phyloP scores from a whole-genome alignment of 1,284 basidiomycete genomes.

The Veloporphyrellus conicus region DNA sequence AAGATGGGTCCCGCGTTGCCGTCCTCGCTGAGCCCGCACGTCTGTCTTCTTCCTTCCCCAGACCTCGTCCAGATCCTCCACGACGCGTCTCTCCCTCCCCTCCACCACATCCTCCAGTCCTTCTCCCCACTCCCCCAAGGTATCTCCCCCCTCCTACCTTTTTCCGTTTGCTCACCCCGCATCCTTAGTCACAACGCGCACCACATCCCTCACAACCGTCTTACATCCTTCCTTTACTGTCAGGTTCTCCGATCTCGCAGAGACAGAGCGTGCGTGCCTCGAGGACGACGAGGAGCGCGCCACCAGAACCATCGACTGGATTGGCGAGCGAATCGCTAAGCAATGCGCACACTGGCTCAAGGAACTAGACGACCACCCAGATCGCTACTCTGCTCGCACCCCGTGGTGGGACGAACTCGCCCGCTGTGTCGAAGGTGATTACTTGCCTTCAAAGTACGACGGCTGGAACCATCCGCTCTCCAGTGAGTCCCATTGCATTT shows the following conservation, averaged over 20 bases:
- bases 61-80: conserved; percentile 62
- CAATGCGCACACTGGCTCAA: conserved; percentile 65
- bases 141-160: conserved; percentile 27
- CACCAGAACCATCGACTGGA: conserved; percentile 74
- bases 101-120: conserved; percentile 70
- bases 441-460: conserved; percentile 62
- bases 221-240: conserved; percentile 67
- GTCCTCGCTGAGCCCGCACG: conserved; percentile 71
- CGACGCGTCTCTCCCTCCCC: conserved; percentile 55
- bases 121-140: conserved; percentile 81
- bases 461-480: conserved; percentile 82
- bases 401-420: conserved; percentile 83
- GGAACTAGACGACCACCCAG: conserved; percentile 45
- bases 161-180: conserved; percentile 8
- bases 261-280: conserved; percentile 63
- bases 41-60: conserved; percentile 65
- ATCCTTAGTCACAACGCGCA: conserved; percentile 67
- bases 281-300: conserved; percentile 77
- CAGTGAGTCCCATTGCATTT: conserved; percentile 43
- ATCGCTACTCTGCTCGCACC: conserved; percentile 44
- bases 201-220: conserved; percentile 63
- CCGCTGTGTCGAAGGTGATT: conserved; percentile 70
- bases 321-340: conserved; percentile 60
- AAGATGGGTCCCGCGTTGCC: conserved; percentile 52
- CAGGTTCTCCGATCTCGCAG: conserved; percentile 67